Conservation (phyloP, 495 filamentous ascomycete species). For the Neurospora sp. region DNA sequence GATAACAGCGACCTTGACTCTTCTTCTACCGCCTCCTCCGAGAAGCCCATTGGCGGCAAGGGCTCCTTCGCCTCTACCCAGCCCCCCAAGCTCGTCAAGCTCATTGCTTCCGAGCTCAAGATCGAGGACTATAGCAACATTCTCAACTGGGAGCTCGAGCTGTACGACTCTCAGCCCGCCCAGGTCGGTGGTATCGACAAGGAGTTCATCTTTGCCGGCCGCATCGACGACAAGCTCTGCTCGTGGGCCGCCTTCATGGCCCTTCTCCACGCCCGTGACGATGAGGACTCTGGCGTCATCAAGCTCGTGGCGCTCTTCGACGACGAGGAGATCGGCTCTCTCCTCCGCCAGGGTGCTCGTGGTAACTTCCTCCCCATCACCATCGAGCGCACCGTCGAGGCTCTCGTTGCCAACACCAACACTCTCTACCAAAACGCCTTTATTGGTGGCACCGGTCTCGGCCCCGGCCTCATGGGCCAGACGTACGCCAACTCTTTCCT, state of each 20-base stretch:
- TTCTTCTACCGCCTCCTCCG: constrained; percentile 12
- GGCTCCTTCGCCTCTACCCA: constrained; percentile 71
- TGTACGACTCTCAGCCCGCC: constrained; percentile 85
- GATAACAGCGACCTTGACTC: constrained; percentile 54
- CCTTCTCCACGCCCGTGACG: constrained; percentile 55
- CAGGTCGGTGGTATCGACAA: constrained; percentile 76
- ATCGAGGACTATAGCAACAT: constrained; percentile 62
- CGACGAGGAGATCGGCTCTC: constrained; percentile 88
- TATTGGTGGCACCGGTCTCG: constrained; percentile 7
- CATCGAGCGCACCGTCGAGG: constrained; percentile 71
- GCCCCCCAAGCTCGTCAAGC: constrained; percentile 70
- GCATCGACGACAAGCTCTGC: constrained; percentile 96
- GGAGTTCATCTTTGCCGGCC: constrained; percentile 89
- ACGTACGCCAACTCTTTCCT: constrained; percentile 91
- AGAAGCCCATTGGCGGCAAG: constrained; percentile 30
- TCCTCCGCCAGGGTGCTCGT: constrained; percentile 79
- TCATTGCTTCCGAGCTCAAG: constrained; percentile 63
- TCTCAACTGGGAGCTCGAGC: constrained; percentile 94
- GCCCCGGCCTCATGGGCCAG: constrained; percentile 61
- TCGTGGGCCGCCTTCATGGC: constrained; percentile 85
- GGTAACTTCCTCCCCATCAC: constrained; percentile 75
- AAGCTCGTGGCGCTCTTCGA: constrained; percentile 89
- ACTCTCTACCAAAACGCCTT: constrained; percentile 23
- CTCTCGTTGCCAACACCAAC: constrained; percentile 33
- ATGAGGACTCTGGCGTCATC: constrained; percentile 47